phyloP scores from a whole-genome alignment of 371 early-diverging fungal genomes.

The Zychaea mexicana region DNA sequence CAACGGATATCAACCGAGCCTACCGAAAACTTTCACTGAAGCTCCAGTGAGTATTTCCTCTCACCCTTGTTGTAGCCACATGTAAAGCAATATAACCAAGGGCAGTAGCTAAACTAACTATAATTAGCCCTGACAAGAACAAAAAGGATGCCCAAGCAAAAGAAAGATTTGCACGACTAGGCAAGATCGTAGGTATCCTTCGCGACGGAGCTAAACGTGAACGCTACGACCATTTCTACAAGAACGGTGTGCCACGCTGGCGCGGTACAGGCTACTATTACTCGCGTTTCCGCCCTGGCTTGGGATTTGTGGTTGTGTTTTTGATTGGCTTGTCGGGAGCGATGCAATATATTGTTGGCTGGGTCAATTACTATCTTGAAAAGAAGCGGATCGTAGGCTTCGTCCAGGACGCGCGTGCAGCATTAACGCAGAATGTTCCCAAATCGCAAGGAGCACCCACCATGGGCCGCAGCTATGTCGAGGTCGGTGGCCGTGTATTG shows the following conservation, averaged over 20 bases:
- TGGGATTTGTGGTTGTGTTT: slow-evolving; percentile 62
- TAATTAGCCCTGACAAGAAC: slow-evolving; percentile 77
- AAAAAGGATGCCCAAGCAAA: slow-evolving; percentile 50
- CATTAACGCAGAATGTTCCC: slow-evolving; percentile 35
- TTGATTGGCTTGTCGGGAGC: slow-evolving; percentile 55
- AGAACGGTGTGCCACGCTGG: slow-evolving; percentile 90
- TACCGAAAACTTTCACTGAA: slow-evolving; percentile 90
- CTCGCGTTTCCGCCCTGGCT: slow-evolving; percentile 78
- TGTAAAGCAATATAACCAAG: no score
- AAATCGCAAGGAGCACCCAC: slow-evolving; percentile 45
- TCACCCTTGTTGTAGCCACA: no score
- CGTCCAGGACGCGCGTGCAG: slow-evolving; percentile 38
- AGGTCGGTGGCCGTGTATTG: slow-evolving; percentile 35
- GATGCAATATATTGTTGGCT: slow-evolving; percentile 69
- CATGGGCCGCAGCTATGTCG: slow-evolving; percentile 40
- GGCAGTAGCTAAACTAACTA: no score
- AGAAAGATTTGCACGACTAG: slow-evolving; percentile 69
- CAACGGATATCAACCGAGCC: slow-evolving; percentile 78
- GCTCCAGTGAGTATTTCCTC: slow-evolving; percentile 92
- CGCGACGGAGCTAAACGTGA: slow-evolving; percentile 68
- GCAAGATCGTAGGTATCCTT: slow-evolving; percentile 70
- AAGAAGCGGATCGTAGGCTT: slow-evolving; percentile 53
- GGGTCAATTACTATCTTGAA: slow-evolving; percentile 67
- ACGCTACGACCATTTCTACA: slow-evolving; percentile 83
- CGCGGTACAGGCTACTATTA: slow-evolving; percentile 85